Percentiles rank a stretch among this genome's conserved stretches.
Evolutionary conservation across 805 yeast species (phyloP).

Genomic region (Jamesozyma hellenica): DNA sequence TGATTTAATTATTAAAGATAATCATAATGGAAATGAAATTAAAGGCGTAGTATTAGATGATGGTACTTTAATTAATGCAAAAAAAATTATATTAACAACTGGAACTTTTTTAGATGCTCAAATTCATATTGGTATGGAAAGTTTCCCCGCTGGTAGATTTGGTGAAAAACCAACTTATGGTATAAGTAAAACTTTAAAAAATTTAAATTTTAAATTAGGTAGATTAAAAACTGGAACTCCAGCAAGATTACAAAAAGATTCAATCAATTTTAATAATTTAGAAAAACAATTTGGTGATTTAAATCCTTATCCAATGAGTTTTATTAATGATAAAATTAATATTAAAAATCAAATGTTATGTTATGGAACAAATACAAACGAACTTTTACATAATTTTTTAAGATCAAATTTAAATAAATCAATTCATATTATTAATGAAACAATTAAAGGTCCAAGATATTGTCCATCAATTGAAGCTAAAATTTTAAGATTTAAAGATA

Average conservation of each 20-base stretch:
- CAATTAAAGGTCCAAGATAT: conserved; percentile 92
- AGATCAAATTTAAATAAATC: conserved; percentile 66
- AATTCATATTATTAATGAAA: conserved; percentile 74
- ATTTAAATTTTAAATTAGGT: conserved; percentile 76
- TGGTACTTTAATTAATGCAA: conserved; percentile 50
- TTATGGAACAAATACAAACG: conserved; percentile 68
- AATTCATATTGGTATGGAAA: conserved; percentile 77
- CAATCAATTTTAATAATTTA: conserved; percentile 60
- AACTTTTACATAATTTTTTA: conserved; percentile 62
- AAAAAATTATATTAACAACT: conserved; percentile 77
- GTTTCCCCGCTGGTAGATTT: conserved; percentile 83
- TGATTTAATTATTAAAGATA: conserved; percentile 58
- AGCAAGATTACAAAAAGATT: conserved; percentile 64
- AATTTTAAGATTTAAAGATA: conserved; percentile 68
- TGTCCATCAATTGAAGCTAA: conserved; percentile 96
- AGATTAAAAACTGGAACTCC: conserved; percentile 97
- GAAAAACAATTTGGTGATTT: conserved; percentile 68
- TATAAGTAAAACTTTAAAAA: conserved; percentile 62
- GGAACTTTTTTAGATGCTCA: conserved; percentile 95
- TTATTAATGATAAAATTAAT: conserved; percentile 56
- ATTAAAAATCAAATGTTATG: conserved; percentile 57
- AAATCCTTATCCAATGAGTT: conserved; percentile 88
- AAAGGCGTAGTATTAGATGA: conserved; percentile 65
- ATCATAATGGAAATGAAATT: conserved; percentile 24
- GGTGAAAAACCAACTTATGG: conserved; percentile 92